Evolutionary conservation across 2,329 filamentous ascomycete genomes (phyloP), one percentile per base, ranked within the genome.

Genomic region (Paraphaeosphaeria minitans): DNA sequence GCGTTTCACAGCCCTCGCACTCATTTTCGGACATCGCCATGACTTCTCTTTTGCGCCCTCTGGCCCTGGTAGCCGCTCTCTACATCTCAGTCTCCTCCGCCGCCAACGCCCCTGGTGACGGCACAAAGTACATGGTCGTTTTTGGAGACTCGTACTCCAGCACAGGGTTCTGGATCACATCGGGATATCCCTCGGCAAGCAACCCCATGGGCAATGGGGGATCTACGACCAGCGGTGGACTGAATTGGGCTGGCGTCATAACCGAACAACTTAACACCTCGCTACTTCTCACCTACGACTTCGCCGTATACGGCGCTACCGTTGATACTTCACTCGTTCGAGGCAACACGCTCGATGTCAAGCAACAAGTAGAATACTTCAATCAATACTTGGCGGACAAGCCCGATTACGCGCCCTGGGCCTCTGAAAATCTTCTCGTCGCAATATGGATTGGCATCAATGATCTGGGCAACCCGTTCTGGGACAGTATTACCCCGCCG

Each of bases 161-260:
- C 21, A 67, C 66, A 6, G 61, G 61, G 27, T 70, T 67, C 57
- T 56, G 65, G 37, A 55, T 66, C 8, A 43, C 52, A 27, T 55
- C 52, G 12, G 43, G 58, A 10, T 59, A 65, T 27, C 67, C 67
- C 12, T 68, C 66, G 2, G 35, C 57, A 9, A 54, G 53, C 12
- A 68, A 66, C 45, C 66, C 66, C 4, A 45, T 70, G 19, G 67
- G 67, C 27, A 70, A 68, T 53, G 63, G 63, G 8, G 66, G 64
- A n/a, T 64, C 41, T 9, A 68, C 65, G 14, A 55, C 64, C 8
- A 63, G 64, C 12, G 66, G 66, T 2, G 66, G 66, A 10, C 42
- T 63, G 14, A 68, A 69, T 37, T 69, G 66, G 67, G 55, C 67
- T 24, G 66, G 64, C 4, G 60, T 62, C 35, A 55, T 69, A 14